These are phyloP conservation scores for Acanthamoeba healyi DNA, from an alignment of 208 protist genomes.

Conservation along the genomic window DNA sequence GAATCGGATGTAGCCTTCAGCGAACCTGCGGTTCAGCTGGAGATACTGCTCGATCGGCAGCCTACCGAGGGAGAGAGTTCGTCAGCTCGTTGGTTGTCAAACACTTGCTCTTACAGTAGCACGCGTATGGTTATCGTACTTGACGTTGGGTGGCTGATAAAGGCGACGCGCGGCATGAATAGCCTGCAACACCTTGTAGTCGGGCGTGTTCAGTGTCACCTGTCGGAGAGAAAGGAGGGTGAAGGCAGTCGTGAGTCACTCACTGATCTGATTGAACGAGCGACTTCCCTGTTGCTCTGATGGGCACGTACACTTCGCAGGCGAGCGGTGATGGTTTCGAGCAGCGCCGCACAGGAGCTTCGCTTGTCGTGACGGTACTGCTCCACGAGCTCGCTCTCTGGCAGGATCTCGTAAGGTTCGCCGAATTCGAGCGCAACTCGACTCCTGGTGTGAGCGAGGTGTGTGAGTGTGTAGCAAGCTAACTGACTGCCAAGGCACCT, in stretches of 20 bases:
- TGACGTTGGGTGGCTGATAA: slow-evolving; percentile 90
- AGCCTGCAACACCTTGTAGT: slow-evolving; percentile 94
- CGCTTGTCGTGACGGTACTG: slow-evolving; percentile 50
- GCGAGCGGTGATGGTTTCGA: slow-evolving; percentile 35
- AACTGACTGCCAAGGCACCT: no score
- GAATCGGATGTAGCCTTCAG: slow-evolving; percentile 90
- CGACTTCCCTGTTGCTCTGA: no score
- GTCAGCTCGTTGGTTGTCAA: slow-evolving; percentile 9
- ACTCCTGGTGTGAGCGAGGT: slow-evolving; percentile 35
- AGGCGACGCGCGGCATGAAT: slow-evolving; percentile 94
- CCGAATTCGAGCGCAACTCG: slow-evolving; percentile 68
- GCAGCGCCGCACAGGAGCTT: background rate
- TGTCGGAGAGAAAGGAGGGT: background rate
- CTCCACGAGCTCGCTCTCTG: slow-evolving; percentile 51
- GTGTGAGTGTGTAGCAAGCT: no score
- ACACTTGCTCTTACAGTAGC: background rate
- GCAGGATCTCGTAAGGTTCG: slow-evolving; percentile 44
- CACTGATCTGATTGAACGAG: no score
- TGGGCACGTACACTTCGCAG: slow-evolving; percentile 67
- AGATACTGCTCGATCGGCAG: slow-evolving; percentile 92
- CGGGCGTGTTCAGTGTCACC: slow-evolving; percentile 90
- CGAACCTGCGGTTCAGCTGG: slow-evolving; percentile 92
- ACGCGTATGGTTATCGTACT: slow-evolving; percentile 51
- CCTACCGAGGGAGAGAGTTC: slow-evolving; percentile 12
- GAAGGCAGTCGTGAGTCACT: background rate